Evolutionary conservation across 2,329 filamentous ascomycete species (phyloP).

Genomic region (Neoscytalidium dimidiatum): DNA sequence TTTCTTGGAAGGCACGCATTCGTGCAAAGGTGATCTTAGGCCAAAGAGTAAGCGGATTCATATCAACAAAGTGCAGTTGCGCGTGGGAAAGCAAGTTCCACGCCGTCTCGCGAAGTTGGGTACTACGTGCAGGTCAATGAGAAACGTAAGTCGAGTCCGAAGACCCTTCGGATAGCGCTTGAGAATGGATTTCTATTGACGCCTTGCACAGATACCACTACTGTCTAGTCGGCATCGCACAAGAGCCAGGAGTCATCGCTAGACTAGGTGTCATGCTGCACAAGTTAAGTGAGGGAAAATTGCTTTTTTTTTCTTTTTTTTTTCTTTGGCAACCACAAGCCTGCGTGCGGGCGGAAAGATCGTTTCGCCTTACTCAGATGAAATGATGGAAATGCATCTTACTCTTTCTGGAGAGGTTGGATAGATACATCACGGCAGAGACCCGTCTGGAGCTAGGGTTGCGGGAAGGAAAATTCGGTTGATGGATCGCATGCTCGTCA

Average conservation of each 20-base stretch:
- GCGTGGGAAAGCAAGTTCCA: slow-evolving; percentile 10
- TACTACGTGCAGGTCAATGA: slow-evolving; percentile 16
- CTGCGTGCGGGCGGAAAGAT: slow-evolving; percentile 17
- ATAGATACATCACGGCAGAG: neutral
- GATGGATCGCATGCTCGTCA: neutral
- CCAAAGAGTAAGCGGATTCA: neutral
- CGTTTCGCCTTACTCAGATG: slow-evolving; percentile 7
- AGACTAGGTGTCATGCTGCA: slow-evolving; percentile 13
- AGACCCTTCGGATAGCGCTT: too few relatives aligned
- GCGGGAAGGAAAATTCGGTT: neutral
- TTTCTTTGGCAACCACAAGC: slow-evolving; percentile 18
- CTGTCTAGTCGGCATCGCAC: slow-evolving; percentile 13
- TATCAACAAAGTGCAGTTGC: slow-evolving; percentile 15
- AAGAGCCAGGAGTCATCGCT: slow-evolving; percentile 10
- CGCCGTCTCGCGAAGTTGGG: slow-evolving; percentile 6
- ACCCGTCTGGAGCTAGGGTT: neutral
- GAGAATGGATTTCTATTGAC: too few relatives aligned
- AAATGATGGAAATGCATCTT: slow-evolving; percentile 15
- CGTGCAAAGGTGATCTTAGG: slow-evolving; percentile 1
- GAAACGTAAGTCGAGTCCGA: slow-evolving; percentile 9
- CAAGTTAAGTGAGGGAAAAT: slow-evolving; percentile 15
- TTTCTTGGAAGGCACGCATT: slow-evolving; percentile 9
- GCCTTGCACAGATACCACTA: neutral
- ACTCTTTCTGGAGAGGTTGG: neutral
- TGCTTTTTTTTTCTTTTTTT: too few relatives aligned